These are phyloP conservation scores for Yarrowia osloensis DNA, from an alignment of 805 yeast genomes.

Conservation along the genomic window DNA sequence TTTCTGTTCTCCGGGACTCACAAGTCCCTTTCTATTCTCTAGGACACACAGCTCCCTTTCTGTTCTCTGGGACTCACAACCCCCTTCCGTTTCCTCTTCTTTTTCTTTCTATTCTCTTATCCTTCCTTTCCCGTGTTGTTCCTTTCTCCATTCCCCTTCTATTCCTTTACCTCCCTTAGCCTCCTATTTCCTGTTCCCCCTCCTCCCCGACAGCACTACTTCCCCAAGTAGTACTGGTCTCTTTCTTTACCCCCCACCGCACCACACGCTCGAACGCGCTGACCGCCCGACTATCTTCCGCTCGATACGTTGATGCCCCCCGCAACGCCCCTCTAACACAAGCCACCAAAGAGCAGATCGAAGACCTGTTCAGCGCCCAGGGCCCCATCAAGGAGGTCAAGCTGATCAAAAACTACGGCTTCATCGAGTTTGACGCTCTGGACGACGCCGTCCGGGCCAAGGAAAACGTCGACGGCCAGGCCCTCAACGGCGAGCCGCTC, in stretches of 20 bases:
- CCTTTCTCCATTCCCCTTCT: background rate
- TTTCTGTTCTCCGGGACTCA: too few species aligned
- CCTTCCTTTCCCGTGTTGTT: background rate
- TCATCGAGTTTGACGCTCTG: constrained; percentile 40
- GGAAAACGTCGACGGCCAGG: constrained; percentile 39
- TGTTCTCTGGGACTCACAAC: too few species aligned
- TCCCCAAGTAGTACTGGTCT: too few species aligned
- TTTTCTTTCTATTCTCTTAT: too few species aligned
- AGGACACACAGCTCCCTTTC: too few species aligned
- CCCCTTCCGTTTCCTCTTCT: too few species aligned
- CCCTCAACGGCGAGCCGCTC: constrained; percentile 43
- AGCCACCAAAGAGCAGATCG: constrained; percentile 43
- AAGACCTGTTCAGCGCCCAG: constrained; percentile 50
- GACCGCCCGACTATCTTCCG: background rate
- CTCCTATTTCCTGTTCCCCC: background rate
- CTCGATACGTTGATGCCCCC: background rate
- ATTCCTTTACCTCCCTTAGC: background rate
- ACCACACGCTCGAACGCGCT: background rate
- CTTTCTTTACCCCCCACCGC: background rate
- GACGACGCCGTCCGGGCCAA: constrained; percentile 41
- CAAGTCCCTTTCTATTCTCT: too few species aligned
- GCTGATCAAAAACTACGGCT: constrained; percentile 49
- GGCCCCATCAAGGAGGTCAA: constrained; percentile 60
- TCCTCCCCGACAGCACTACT: too few species aligned
- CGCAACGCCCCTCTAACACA: constrained; percentile 7